Percentiles rank a stretch among this genome's conserved stretches.
Conservation (phyloP, 495 filamentous ascomycete genomes). For the Elaphomyces granulatus region DNA sequence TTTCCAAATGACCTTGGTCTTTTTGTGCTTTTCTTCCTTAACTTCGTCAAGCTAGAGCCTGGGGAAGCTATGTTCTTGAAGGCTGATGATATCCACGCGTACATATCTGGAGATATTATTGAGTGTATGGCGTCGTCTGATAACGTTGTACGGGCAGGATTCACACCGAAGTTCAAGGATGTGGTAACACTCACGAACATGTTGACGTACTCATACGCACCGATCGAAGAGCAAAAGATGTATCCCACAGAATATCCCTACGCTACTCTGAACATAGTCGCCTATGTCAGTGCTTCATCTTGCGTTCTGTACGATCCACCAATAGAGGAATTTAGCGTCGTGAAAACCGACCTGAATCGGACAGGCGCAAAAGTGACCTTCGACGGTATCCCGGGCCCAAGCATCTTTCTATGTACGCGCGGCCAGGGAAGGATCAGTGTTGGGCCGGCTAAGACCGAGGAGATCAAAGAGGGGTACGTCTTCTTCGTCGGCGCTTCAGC, state of each 20-base stretch:
- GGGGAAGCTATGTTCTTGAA: slow-evolving; percentile 94
- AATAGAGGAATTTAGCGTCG: slow-evolving; percentile 90
- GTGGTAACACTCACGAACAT: slow-evolving; percentile 79
- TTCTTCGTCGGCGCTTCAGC: slow-evolving; percentile 91
- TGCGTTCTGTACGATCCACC: slow-evolving; percentile 79
- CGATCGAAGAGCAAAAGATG: slow-evolving; percentile 91
- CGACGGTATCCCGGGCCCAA: slow-evolving; percentile 73
- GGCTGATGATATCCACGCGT: slow-evolving; percentile 94
- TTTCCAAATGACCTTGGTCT: slow-evolving; percentile 66
- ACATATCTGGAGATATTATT: slow-evolving; percentile 90
- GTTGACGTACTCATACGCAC: slow-evolving; percentile 89
- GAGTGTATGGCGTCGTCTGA: slow-evolving; percentile 98
- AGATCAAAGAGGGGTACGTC: slow-evolving; percentile 65
- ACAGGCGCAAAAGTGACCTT: slow-evolving; percentile 70
- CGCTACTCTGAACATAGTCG: slow-evolving; percentile 57
- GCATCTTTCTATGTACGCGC: slow-evolving; percentile 76
- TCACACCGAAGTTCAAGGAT: slow-evolving; percentile 98
- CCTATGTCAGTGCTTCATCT: slow-evolving; percentile 58
- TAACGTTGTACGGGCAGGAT: slow-evolving; percentile 93
- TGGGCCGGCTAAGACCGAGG: slow-evolving; percentile 55
- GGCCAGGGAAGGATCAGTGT: slow-evolving; percentile 75
- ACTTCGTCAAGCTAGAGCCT: slow-evolving; percentile 63
- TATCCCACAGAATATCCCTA: slow-evolving; percentile 69
- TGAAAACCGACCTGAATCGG: slow-evolving; percentile 59
- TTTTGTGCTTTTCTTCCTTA: slow-evolving; percentile 70